Conservation (phyloP, 768 basidiomycete genomes). For the Suillus luteus region DNA sequence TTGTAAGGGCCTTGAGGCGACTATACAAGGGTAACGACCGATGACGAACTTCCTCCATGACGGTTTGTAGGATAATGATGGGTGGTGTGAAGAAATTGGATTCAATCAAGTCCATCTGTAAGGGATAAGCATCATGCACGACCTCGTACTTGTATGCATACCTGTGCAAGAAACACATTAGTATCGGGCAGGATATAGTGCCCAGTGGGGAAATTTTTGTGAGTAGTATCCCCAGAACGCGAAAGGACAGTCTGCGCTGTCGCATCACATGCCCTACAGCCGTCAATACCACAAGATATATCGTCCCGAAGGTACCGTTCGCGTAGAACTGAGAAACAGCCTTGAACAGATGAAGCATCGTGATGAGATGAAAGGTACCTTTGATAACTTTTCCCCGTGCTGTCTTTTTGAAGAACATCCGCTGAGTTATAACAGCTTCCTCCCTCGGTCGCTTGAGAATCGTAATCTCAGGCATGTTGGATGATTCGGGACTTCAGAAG, state of each 20-base stretch:
- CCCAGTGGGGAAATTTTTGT: conserved; percentile 59
- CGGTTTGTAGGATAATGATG: conserved; percentile 91
- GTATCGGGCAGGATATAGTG: conserved; percentile 93
- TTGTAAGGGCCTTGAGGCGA: conserved; percentile 82
- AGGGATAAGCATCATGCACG: conserved; percentile 1
- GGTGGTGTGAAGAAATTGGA: conserved; percentile 73
- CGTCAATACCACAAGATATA: conserved; percentile 68
- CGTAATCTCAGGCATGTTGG: conserved; percentile 57
- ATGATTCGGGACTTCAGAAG: not conserved
- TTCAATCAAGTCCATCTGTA: conserved; percentile 92
- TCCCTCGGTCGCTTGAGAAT: conserved; percentile 70
- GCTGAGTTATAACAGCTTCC: conserved; percentile 47
- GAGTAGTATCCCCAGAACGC: conserved; percentile 53
- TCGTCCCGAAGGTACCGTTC: conserved; percentile 95
- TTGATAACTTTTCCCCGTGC: conserved; percentile 92
- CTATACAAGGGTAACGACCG: conserved; percentile 91
- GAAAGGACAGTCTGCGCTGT: conserved; percentile 54
- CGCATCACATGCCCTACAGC: conserved; percentile 63
- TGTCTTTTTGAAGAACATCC: conserved; percentile 97
- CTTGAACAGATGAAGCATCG: not conserved
- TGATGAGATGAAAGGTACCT: conserved; percentile 46
- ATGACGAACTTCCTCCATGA: conserved; percentile 95
- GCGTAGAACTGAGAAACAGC: conserved; percentile 45
- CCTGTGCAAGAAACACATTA: conserved; percentile 92
- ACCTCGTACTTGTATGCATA: conserved; percentile 29